Evolutionary conservation across 768 basidiomycete species (phyloP), one percentile per base, ranked within the genome.

Genomic region (Termitomyces sp.): DNA sequence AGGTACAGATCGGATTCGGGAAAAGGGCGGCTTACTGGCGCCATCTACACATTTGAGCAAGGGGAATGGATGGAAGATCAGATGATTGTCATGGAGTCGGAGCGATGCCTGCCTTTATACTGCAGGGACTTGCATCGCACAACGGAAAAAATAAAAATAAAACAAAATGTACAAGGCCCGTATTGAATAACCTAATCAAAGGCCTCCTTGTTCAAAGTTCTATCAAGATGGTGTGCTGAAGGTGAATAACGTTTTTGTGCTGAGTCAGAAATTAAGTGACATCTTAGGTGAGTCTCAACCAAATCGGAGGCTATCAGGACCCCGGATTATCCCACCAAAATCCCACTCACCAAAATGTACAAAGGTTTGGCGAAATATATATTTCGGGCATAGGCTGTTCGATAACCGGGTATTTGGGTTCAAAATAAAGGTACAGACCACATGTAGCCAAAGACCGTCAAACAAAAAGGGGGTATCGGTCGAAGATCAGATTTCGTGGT

Each of bases 41-140:
- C 79, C 78, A 85, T 69, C 75, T 79, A 68, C 89, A 91, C 89
- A 91, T 90, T 60, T 66, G 63, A 62, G 45, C 47, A 36, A 51
- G 62, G 28, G 42, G 52, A 28, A 18, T 60, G 57, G 63, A 65
- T 62, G 62, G 62, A 59, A 60, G 63, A 65, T 63, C 48, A 53
- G 35, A 28, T 33, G 43, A 45, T 45, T 50, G 57, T 54, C 51
- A 42, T 58, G 61, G 61, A 61, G 56, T 54, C 53, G 54, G 35
- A 56, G 35, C 28, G 28, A 51, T 36, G 44, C 33, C 44, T 49
- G 22, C 53, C 50, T 63, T 63, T 60, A 63, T 63, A 63, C 35
- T 30, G 20, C 48, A 55, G 45, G 45, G 30, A 14, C 44, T 44
- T 52, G 53, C 28, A 53, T 53, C 26, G 30, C 40, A 6, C 28